phyloP scores from a whole-genome alignment of 805 yeast genomes.

The Wickerhamomyces ciferrii region DNA sequence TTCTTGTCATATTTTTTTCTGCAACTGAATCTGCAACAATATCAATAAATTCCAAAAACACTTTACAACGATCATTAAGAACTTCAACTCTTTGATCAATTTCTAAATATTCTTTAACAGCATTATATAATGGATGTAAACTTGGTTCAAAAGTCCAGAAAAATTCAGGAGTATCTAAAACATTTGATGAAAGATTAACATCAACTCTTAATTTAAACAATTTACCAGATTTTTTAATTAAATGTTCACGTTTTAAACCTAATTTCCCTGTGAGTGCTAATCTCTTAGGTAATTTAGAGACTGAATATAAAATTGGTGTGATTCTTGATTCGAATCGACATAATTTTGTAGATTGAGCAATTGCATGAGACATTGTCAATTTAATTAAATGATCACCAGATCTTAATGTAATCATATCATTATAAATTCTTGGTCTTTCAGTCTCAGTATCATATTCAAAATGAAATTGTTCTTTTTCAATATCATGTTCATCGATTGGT shows the following conservation, averaged over 20 bases:
- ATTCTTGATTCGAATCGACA: constrained; percentile 89
- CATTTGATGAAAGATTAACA: constrained; percentile 85
- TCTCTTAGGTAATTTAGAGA: constrained; percentile 84
- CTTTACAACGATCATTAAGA: constrained; percentile 88
- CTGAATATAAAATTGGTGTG: constrained; percentile 76
- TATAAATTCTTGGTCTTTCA: constrained; percentile 72
- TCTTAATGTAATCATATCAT: constrained; percentile 88
- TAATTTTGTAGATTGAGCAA: constrained; percentile 92
- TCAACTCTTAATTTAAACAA: constrained; percentile 88
- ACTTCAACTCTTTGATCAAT: constrained; percentile 94
- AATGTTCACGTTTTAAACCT: constrained; percentile 79
- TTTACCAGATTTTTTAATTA: constrained; percentile 84
- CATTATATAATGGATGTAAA: constrained; percentile 84
- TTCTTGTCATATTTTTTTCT: constrained; percentile 85
- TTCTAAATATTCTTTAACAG: constrained; percentile 88
- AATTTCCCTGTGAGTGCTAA: constrained; percentile 85
- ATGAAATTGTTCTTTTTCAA: constrained; percentile 77
- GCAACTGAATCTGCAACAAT: constrained; percentile 92
- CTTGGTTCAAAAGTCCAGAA: constrained; percentile 97
- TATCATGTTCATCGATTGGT: constrained; percentile 81
- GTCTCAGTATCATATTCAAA: constrained; percentile 48
- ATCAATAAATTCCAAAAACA: constrained; percentile 88
- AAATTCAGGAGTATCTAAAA: constrained; percentile 91
- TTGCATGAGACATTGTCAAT: constrained; percentile 90
- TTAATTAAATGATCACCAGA: constrained; percentile 92